These are phyloP conservation scores for Venturia asperata DNA, from an alignment of 2,329 filamentous ascomycete species.

Conservation along the genomic window DNA sequence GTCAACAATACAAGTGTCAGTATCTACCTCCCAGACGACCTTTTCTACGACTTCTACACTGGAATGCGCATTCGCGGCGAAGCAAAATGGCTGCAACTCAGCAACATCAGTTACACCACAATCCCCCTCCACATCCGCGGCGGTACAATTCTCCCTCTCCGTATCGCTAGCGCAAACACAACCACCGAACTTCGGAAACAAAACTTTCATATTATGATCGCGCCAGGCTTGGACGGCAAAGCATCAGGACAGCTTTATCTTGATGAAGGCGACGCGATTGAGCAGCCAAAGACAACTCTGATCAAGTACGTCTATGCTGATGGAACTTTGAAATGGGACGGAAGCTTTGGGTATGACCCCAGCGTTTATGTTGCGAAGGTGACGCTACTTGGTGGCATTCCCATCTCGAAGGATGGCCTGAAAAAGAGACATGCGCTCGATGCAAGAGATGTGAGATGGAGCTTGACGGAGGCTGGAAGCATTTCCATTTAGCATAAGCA, in stretches of 20 bases:
- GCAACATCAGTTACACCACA: constrained; percentile 41
- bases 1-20: constrained; percentile 47
- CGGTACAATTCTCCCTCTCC: constrained; percentile 57
- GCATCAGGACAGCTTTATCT: constrained; percentile 65
- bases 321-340: constrained; percentile 45
- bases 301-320: constrained; percentile 54
- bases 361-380: constrained; percentile 41
- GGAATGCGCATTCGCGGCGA: constrained; percentile 40
- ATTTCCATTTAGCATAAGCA: background rate
- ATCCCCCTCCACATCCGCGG: constrained; percentile 64
- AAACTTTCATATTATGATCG: constrained; percentile 65
- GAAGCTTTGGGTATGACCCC: constrained; percentile 46
- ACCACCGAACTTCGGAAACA: constrained; percentile 57
- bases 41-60: constrained; percentile 56
- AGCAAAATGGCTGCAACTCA: constrained; percentile 39
- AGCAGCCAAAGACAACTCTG: constrained; percentile 50
- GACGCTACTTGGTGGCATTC: constrained; percentile 44
- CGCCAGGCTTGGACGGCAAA: constrained; percentile 53
- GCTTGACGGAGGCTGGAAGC: background rate
- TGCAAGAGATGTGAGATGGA: background rate
- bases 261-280: constrained; percentile 66
- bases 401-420: background rate
- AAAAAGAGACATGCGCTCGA: background rate
- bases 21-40: constrained; percentile 51
- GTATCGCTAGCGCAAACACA: constrained; percentile 50